Conservation (phyloP, 2,329 filamentous ascomycete species). For the Microascus cirrosus region DNA sequence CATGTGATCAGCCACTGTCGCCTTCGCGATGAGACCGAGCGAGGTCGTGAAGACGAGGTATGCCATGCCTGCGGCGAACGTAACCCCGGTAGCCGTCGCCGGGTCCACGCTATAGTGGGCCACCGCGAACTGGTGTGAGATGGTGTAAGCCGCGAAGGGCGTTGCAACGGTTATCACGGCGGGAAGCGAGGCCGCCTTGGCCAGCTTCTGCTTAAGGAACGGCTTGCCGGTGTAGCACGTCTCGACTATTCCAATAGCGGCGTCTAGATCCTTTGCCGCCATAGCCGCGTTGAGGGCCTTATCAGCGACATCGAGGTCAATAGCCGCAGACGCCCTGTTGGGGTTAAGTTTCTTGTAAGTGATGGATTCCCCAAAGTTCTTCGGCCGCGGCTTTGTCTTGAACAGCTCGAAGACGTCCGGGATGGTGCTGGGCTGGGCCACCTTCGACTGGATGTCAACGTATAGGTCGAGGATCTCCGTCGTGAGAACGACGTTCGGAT, state of each 20-base stretch:
- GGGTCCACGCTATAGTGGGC: constrained; percentile 72
- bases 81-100: constrained; percentile 61
- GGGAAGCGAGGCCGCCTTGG: constrained; percentile 53
- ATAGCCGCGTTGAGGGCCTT: constrained; percentile 72
- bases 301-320: constrained; percentile 60
- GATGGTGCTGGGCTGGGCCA: constrained; percentile 64
- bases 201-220: constrained; percentile 54
- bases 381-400: constrained; percentile 67
- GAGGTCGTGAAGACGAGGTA: constrained; percentile 75
- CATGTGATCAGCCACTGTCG: constrained; percentile 92
- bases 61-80: constrained; percentile 69
- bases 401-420: constrained; percentile 74
- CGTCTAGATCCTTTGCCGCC: constrained; percentile 62
- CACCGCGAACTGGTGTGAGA: constrained; percentile 49
- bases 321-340: constrained; percentile 56
- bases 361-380: constrained; percentile 11
- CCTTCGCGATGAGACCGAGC: constrained; percentile 72
- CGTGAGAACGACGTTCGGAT: constrained; percentile 72
- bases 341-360: constrained; percentile 41
- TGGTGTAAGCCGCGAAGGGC: constrained; percentile 57
- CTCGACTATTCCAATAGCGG: constrained; percentile 67
- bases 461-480: constrained; percentile 62
- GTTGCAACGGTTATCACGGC: constrained; percentile 43
- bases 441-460: constrained; percentile 61
- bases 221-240: constrained; percentile 56